phyloP scores from a whole-genome alignment of 164 flowering plant species.

The Annona squamosa region DNA sequence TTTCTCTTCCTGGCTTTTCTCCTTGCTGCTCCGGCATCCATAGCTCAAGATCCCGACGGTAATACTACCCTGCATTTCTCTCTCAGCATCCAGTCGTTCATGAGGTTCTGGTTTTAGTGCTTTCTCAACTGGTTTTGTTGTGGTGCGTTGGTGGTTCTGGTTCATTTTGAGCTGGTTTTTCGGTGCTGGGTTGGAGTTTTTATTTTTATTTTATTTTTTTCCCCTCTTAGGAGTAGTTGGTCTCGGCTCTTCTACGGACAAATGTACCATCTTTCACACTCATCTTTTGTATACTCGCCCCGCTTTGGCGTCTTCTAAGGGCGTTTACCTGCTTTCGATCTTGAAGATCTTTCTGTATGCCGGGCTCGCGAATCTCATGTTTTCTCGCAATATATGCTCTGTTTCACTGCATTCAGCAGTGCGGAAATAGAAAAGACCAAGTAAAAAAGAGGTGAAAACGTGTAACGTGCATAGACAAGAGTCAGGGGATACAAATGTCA shows the following conservation, averaged over 20 bases:
- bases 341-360: conserved; percentile 1
- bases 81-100: not conserved
- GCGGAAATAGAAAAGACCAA: not conserved
- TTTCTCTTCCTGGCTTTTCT: conserved; percentile 4
- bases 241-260: not conserved
- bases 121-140: not conserved
- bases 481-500: not conserved
- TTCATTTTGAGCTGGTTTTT: not conserved
- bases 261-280: not conserved
- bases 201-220: not conserved
- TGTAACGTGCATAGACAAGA: not conserved
- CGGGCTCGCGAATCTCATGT: not conserved
- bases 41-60: conserved; percentile 5
- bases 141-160: not conserved
- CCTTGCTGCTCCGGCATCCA: not conserved
- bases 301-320: not conserved
- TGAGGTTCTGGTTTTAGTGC: not conserved
- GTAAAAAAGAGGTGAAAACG: not conserved
- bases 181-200: not conserved
- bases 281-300: not conserved
- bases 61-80: not conserved
- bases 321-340: not conserved
- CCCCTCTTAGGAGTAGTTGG: not conserved
- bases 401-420: too few species aligned
- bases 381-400: not conserved